A percentile compares a stretch with the other conserved stretches of the same genome.
These are phyloP conservation scores for Ogataea parapolymorpha DNA, from an alignment of 805 yeast species.

Conservation along the genomic window DNA sequence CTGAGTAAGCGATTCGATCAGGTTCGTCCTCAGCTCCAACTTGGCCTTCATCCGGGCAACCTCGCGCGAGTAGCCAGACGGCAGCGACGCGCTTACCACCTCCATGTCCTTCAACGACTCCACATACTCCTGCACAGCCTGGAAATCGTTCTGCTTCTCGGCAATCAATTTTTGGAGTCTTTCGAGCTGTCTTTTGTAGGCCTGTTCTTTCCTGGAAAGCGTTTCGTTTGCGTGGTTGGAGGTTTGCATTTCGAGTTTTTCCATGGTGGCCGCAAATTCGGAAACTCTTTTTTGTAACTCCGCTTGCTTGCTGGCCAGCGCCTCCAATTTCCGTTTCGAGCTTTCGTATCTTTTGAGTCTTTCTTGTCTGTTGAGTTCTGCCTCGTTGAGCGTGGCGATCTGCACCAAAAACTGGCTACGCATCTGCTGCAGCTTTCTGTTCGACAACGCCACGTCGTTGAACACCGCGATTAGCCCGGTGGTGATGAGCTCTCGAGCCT, in stretches of 20 bases:
- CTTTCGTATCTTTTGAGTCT: neutral
- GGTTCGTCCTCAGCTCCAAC: constrained; percentile 13
- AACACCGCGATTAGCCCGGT: constrained; percentile 20
- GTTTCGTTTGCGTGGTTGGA: constrained; percentile 12
- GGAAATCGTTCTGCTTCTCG: constrained; percentile 20
- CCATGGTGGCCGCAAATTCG: constrained; percentile 15
- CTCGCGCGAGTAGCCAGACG: constrained; percentile 9
- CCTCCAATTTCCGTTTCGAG: constrained; percentile 16
- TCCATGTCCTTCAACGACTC: constrained; percentile 20
- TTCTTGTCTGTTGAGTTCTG: constrained; percentile 15
- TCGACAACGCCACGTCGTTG: constrained; percentile 15
- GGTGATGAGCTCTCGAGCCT: constrained; percentile 15
- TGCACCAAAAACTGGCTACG: constrained; percentile 27
- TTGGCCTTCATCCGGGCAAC: constrained; percentile 17
- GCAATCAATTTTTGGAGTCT: constrained; percentile 12
- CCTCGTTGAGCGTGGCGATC: constrained; percentile 18
- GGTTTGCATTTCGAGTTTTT: constrained; percentile 7
- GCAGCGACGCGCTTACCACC: constrained; percentile 2
- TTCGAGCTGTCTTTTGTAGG: constrained; percentile 25
- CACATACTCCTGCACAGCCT: constrained; percentile 11
- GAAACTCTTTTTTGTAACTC: constrained; percentile 14
- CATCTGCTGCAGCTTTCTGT: constrained; percentile 18
- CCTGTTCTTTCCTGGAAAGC: constrained; percentile 27
- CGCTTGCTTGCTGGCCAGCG: constrained; percentile 31
- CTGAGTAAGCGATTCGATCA: constrained; percentile 7